Evolutionary conservation across 208 protist species (phyloP).

Genomic region (Trichomonas gallinae): DNA sequence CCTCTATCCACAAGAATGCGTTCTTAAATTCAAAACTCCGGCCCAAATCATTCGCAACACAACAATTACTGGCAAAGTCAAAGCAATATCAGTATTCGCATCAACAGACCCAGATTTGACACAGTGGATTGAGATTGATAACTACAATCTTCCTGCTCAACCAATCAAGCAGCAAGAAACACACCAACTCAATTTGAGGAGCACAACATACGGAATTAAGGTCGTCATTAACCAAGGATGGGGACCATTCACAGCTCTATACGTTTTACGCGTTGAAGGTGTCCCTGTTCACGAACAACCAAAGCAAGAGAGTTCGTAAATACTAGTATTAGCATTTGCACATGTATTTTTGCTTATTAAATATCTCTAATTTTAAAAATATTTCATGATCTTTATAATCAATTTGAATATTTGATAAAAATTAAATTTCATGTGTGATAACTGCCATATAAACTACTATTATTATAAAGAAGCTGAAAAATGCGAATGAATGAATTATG

Average conservation of each 20-base stretch:
- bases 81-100: background rate
- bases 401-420: no score
- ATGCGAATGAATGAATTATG: no score
- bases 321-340: background rate
- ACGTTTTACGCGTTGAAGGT: background rate
- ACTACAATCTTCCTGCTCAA: background rate
- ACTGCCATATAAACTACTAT: no score
- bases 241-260: constrained; percentile 6
- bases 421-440: no score
- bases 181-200: background rate
- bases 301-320: background rate
- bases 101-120: background rate
- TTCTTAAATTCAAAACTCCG: background rate
- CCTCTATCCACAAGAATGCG: background rate
- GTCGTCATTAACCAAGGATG: background rate
- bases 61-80: constrained; percentile 20
- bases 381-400: no score
- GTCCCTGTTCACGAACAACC: background rate
- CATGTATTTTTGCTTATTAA: background rate
- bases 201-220: constrained; percentile 8
- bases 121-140: background rate
- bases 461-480: no score
- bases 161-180: constrained; percentile 17
- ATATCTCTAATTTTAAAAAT: no score
- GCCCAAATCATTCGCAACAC: background rate